A percentile compares a stretch with the other conserved stretches of the same genome.
Evolutionary conservation across 2,329 filamentous ascomycete genomes (phyloP).

Genomic region (Fusarium keratoplasticum): DNA sequence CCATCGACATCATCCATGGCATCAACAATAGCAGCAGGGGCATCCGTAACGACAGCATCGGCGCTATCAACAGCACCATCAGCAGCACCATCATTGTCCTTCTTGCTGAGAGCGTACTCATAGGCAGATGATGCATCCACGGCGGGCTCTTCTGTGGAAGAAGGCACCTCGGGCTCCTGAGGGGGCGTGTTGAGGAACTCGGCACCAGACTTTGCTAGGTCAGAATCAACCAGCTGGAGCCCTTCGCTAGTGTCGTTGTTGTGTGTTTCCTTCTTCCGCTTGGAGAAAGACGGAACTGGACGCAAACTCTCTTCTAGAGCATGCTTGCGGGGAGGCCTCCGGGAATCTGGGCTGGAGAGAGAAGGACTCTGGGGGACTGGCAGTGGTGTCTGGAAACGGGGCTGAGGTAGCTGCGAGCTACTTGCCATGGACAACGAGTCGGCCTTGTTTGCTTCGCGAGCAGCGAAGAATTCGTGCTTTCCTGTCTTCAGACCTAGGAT

Average conservation of each 20-base stretch:
- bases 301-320: neutral
- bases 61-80: neutral
- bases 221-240: constrained; percentile 9
- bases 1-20: neutral
- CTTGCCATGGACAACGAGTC: constrained; percentile 9
- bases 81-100: neutral
- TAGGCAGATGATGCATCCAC: constrained; percentile 48
- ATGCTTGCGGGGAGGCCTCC: neutral
- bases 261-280: neutral
- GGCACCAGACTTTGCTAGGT: constrained; percentile 46
- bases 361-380: neutral
- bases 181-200: constrained; percentile 47
- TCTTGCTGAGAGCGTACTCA: constrained; percentile 46
- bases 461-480: constrained; percentile 54
- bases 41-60: neutral
- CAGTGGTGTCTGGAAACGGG: neutral
- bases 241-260: neutral
- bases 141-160: neutral
- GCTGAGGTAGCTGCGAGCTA: neutral
- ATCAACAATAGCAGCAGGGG: neutral
- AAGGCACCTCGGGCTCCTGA: neutral
- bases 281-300: neutral
- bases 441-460: constrained; percentile 53
- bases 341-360: neutral
- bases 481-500: constrained; percentile 51